Percentiles rank a stretch among this genome's conserved stretches.
Conservation (phyloP, 2,329 filamentous ascomycete species). For the Fusarium fracticaudum region DNA sequence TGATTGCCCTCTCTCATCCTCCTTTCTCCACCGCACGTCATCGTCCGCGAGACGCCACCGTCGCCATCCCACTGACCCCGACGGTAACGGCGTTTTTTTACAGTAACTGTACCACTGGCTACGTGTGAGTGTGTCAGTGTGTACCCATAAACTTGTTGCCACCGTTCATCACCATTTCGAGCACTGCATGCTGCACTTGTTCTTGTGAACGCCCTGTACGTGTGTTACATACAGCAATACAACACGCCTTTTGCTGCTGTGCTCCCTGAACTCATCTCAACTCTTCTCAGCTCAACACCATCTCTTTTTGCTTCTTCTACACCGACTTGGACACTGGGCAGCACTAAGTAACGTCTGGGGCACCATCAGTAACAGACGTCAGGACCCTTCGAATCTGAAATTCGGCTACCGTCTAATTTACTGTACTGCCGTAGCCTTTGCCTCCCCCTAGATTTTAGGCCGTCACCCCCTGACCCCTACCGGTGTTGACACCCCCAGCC, state of each 20-base stretch:
- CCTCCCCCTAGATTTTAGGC: conserved; percentile 8
- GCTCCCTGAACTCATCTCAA: not conserved
- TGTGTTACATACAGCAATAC: conserved; percentile 8
- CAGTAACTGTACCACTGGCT: not conserved
- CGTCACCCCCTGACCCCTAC: conserved; percentile 22
- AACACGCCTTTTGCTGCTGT: not conserved
- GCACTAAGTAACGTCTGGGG: not conserved
- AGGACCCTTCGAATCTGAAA: conserved; percentile 11
- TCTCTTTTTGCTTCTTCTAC: not conserved
- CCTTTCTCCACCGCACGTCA: conserved; percentile 36
- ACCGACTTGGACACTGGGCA: not conserved
- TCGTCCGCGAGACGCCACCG: conserved; percentile 38
- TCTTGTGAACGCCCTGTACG: conserved; percentile 8
- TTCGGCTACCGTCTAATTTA: conserved; percentile 23
- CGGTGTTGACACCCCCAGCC: conserved; percentile 1
- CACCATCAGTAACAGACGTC: not conserved
- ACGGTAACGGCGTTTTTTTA: conserved; percentile 24
- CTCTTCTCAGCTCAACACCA: not conserved
- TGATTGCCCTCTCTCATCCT: not conserved
- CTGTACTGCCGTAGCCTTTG: not conserved
- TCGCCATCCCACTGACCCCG: conserved; percentile 29
- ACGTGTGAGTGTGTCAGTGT: not conserved
- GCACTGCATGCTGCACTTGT: not conserved
- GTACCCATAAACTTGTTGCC: conserved; percentile 17
- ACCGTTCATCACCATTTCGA: conserved; percentile 21